These are phyloP conservation scores for Auriscalpium vulgare DNA, from an alignment of 768 basidiomycete genomes.

Conservation along the genomic window DNA sequence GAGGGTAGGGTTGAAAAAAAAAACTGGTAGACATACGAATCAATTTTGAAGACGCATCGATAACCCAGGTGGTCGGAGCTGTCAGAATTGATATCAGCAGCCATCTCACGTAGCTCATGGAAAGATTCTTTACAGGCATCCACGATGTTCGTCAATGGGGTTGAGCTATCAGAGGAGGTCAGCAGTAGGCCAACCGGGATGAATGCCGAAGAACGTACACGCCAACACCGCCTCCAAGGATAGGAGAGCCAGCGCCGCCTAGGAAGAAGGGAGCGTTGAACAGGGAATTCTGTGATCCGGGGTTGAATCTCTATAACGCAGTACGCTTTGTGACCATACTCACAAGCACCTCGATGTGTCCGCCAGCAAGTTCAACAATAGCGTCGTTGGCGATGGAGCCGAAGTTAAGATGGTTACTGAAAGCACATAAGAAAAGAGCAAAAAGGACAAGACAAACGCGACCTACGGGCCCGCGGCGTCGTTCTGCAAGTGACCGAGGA, in stretches of 20 bases:
- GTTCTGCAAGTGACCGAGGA: neutral
- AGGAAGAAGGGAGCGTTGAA: neutral
- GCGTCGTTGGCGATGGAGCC: neutral
- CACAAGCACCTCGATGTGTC: neutral
- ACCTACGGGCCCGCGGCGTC: neutral
- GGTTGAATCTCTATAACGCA: neutral
- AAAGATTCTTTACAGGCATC: neutral
- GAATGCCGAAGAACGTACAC: neutral
- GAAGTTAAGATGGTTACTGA: neutral
- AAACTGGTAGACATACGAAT: neutral
- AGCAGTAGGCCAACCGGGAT: neutral
- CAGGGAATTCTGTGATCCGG: neutral
- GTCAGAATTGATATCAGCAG: neutral
- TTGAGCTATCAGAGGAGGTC: neutral
- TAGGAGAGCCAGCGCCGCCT: neutral
- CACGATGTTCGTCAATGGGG: neutral
- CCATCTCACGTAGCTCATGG: neutral
- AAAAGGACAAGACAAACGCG: neutral
- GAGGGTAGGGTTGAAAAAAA: neutral
- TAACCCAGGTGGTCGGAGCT: neutral
- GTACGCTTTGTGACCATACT: no score
- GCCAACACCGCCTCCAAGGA: neutral
- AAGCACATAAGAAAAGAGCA: neutral
- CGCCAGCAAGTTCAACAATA: neutral
- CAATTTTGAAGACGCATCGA: neutral